Evolutionary conservation across 1,284 basidiomycete species (phyloP).

Genomic region (Moesziomyces antarcticus): DNA sequence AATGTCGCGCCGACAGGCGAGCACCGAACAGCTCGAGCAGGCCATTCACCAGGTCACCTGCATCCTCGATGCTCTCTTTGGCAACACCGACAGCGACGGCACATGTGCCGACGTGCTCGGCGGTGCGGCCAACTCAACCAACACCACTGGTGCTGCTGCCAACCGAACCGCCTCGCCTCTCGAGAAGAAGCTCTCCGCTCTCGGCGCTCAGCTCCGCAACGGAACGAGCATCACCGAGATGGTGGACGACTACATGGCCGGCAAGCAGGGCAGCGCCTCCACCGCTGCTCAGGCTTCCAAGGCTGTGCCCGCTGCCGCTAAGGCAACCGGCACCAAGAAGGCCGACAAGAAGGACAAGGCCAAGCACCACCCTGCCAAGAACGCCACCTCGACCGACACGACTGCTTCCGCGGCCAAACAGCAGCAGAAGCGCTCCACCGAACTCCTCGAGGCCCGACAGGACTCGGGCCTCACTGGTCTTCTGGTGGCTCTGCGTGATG

Average conservation of each 20-base stretch:
- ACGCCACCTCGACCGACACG: constrained; percentile 12
- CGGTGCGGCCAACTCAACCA: constrained; percentile 32
- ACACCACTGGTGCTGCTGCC: constrained; percentile 17
- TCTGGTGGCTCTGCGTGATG: constrained; percentile 39
- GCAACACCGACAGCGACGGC: constrained; percentile 37
- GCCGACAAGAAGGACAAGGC: constrained; percentile 23
- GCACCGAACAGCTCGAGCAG: constrained; percentile 32
- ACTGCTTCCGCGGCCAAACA: background rate
- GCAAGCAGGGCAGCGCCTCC: constrained; percentile 4
- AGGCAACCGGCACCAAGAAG: constrained; percentile 16
- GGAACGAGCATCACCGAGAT: constrained; percentile 41
- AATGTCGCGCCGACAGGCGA: constrained; percentile 32
- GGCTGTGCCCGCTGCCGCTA: constrained; percentile 11
- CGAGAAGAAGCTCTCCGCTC: constrained; percentile 27
- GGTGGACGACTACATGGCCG: constrained; percentile 25
- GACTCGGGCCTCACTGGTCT: constrained; percentile 48
- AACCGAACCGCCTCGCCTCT: constrained; percentile 18
- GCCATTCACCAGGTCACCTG: constrained; percentile 48
- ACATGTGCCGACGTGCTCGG: constrained; percentile 33
- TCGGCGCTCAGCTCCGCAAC: constrained; percentile 35
- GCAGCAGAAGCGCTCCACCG: constrained; percentile 22
- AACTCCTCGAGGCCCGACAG: constrained; percentile 33
- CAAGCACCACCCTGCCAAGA: constrained; percentile 16
- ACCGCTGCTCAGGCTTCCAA: constrained; percentile 8
- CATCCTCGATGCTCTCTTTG: constrained; percentile 49